A percentile compares a stretch with the other conserved stretches of the same genome.
These are phyloP conservation scores for Trichoderma sp. DNA, from an alignment of 2,329 filamentous ascomycete genomes.

Conservation along the genomic window DNA sequence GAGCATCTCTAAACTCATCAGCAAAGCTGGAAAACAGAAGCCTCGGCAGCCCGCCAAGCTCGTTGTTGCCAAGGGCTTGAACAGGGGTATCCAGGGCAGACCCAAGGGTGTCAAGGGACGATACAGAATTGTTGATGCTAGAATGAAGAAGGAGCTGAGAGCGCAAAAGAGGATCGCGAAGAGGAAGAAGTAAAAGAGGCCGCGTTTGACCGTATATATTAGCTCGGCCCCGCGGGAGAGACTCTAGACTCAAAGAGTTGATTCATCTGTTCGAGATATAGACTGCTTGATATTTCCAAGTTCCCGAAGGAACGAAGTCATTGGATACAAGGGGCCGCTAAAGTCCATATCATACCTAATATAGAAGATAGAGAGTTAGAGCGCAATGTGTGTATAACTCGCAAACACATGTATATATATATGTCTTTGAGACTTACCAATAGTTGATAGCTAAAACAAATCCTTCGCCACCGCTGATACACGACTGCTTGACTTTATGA, in stretches of 20 bases:
- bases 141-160: slow-evolving; percentile 95
- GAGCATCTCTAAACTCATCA: slow-evolving; percentile 78
- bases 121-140: slow-evolving; percentile 94
- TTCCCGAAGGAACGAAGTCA: slow-evolving; percentile 56
- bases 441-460: slow-evolving; percentile 81
- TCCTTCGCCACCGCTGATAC: slow-evolving; percentile 66
- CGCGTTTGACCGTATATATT: not conserved
- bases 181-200: slow-evolving; percentile 60
- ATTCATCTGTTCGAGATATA: not conserved
- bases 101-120: slow-evolving; percentile 92
- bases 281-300: slow-evolving; percentile 29
- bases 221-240: not conserved
- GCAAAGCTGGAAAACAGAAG: slow-evolving; percentile 82
- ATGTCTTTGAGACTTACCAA: slow-evolving; percentile 56
- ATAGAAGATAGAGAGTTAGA: slow-evolving; percentile 16
- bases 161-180: slow-evolving; percentile 78
- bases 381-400: not conserved
- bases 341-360: slow-evolving; percentile 80
- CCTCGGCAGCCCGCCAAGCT: slow-evolving; percentile 80
- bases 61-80: slow-evolving; percentile 82
- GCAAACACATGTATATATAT: not conserved
- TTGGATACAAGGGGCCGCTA: slow-evolving; percentile 65
- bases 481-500: slow-evolving; percentile 77
- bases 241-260: not conserved
- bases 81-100: slow-evolving; percentile 81